These are phyloP conservation scores for Fusarium secorum DNA, from an alignment of 2,329 filamentous ascomycete species.

Conservation along the genomic window DNA sequence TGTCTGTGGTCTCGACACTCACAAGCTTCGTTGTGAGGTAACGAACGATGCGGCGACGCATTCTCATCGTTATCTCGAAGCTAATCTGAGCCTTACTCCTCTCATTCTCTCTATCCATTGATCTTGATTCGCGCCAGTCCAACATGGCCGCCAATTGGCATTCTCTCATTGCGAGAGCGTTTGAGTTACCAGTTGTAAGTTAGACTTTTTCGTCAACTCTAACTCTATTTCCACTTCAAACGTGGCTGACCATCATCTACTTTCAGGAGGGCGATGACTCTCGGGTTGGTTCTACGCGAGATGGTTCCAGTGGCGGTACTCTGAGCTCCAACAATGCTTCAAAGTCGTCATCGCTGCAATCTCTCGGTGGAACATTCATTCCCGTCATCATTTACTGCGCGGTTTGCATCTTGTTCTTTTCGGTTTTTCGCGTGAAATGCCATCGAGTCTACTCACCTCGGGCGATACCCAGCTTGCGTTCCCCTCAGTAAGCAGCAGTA, in stretches of 20 bases:
- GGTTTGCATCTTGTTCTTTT: slow-evolving; percentile 60
- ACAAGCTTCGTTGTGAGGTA: slow-evolving; percentile 13
- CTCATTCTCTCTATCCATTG: not conserved
- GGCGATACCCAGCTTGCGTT: slow-evolving; percentile 57
- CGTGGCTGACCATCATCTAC: not conserved
- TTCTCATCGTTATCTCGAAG: slow-evolving; percentile 1
- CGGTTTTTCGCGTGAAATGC: slow-evolving; percentile 55
- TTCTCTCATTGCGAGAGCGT: slow-evolving; percentile 18
- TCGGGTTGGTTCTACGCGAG: slow-evolving; percentile 47
- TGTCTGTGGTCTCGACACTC: not conserved
- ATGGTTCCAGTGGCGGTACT: slow-evolving; percentile 47
- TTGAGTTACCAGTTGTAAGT: slow-evolving; percentile 28
- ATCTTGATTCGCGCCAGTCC: not conserved
- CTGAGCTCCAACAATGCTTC: slow-evolving; percentile 45
- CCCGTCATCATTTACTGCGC: slow-evolving; percentile 61
- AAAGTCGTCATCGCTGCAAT: slow-evolving; percentile 48
- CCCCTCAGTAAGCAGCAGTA: slow-evolving; percentile 47
- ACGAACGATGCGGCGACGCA: slow-evolving; percentile 23
- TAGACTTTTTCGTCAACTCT: not conserved
- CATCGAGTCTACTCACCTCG: slow-evolving; percentile 65
- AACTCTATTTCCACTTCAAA: not conserved
- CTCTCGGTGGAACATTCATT: slow-evolving; percentile 59
- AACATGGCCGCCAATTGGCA: slow-evolving; percentile 24
- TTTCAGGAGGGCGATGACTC: slow-evolving; percentile 42
- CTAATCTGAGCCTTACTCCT: not conserved